These are phyloP conservation scores for Nicotiana attenuata DNA, from an alignment of 257 asterid species.

Conservation along the genomic window DNA sequence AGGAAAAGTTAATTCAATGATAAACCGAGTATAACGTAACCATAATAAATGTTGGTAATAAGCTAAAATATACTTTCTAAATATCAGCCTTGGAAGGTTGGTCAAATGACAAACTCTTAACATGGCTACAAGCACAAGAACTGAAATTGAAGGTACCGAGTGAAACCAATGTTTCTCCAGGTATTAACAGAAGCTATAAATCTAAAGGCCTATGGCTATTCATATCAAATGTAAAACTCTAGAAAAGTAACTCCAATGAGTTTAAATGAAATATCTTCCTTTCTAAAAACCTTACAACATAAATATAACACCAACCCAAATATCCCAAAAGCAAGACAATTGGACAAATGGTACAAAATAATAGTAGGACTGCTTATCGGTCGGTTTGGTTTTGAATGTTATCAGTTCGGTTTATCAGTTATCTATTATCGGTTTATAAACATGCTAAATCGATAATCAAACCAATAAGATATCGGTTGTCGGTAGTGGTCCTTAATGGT, in stretches of 20 bases:
- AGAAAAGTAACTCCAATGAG: not conserved
- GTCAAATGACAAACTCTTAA: not conserved
- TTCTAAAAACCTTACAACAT: not conserved
- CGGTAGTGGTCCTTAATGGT: too few relatives aligned
- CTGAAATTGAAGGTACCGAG: not conserved
- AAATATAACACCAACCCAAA: not conserved
- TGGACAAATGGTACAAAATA: too few relatives aligned
- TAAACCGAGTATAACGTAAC: constrained; percentile 11
- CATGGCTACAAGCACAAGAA: not conserved
- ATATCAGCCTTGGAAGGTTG: not conserved
- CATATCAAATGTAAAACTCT: not conserved
- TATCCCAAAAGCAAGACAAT: too few relatives aligned
- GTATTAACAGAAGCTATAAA: not conserved
- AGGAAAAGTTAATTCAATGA: constrained; percentile 44
- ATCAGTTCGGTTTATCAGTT: too few relatives aligned
- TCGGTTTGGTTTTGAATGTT: too few relatives aligned
- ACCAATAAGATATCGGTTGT: too few relatives aligned
- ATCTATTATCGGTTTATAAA: too few relatives aligned
- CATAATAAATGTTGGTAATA: not conserved
- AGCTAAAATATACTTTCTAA: not conserved
- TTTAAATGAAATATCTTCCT: not conserved
- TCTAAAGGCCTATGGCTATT: not conserved
- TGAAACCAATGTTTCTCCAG: not conserved
- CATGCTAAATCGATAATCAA: too few relatives aligned
- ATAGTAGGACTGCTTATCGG: too few relatives aligned